Evolutionary conservation across 306 rosid genomes (phyloP), one percentile per base, ranked within the genome.

Genomic region (Dicorynia guianensis): DNA sequence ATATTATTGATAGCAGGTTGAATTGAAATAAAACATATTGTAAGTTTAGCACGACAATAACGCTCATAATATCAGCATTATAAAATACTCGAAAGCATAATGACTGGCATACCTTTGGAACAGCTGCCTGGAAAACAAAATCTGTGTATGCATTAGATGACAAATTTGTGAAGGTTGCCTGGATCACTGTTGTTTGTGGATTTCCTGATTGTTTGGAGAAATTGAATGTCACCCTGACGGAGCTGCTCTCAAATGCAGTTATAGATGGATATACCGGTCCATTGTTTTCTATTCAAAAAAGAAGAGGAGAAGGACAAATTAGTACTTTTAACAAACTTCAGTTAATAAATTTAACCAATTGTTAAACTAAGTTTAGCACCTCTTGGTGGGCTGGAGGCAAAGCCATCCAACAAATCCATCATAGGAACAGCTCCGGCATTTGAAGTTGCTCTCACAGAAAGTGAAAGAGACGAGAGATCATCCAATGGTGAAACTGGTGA

Each of bases 41-140:
- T 58, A 77, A 17, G 5, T 48, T 5, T 49, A 59, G 56, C 62
- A 63, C 10, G 39, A 56, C 60, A 72, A 56, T 20, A 15, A 74
- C 19, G 67, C 57, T 49, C 34, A 52, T 49, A 62, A 69, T 48
- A 49, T 50, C 35, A 57, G 75, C 70, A 78, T 36, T 36, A 53
- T 35, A 76, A 20, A 62, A 76, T 66, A 60, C 65, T 61, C 39
- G 83, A 34, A 38, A 68, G 50, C 67, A 69, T 17, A 12, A 42
- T 61, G 70, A 55, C 73, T 40, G 53, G 67, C 71, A 36, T 89
- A 92, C 99, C 99, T 96, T 96, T 3, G 99, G 99, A 83, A 95
- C 98, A 39, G 99, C 99, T 15, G 99, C 98, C 88, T 92, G 99
- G 86, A 95, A 95, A 86, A 92, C 85, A 74, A 95, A 95, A 86